phyloP scores from a whole-genome alignment of 2,329 filamentous ascomycete genomes.

The Geosmithia morbida region DNA sequence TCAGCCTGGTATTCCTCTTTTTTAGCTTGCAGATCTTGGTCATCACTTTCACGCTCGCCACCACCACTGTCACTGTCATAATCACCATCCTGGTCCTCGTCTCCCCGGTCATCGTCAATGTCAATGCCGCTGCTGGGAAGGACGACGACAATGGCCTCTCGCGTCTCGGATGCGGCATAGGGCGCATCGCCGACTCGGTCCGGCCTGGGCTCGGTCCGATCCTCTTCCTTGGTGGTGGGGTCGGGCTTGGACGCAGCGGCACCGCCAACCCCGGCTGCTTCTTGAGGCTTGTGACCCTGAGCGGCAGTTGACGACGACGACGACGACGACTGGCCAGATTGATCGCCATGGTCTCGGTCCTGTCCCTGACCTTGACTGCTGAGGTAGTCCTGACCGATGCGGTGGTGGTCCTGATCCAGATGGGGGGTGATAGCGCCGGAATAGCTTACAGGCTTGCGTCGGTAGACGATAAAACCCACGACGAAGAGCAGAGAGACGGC shows the following conservation, averaged over 20 bases:
- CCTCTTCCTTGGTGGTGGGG: too few relatives aligned
- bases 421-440: slow-evolving; percentile 2
- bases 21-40: slow-evolving; percentile 9
- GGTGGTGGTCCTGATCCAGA: not conserved
- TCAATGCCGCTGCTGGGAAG: slow-evolving; percentile 3
- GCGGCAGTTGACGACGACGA: too few relatives aligned
- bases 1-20: slow-evolving; percentile 13
- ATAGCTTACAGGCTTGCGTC: slow-evolving; percentile 11
- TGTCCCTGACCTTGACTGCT: not conserved
- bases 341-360: too few relatives aligned
- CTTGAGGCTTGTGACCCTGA: too few relatives aligned
- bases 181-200: slow-evolving; percentile 5
- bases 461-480: slow-evolving; percentile 24
- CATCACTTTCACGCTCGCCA: slow-evolving; percentile 4
- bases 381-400: not conserved
- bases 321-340: too few relatives aligned
- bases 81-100: slow-evolving; percentile 4
- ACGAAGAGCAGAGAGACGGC: slow-evolving; percentile 24
- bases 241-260: too few relatives aligned
- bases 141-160: slow-evolving; percentile 1
- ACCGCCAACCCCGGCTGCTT: too few relatives aligned
- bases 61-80: slow-evolving; percentile 2
- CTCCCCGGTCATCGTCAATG: not conserved
- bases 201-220: not conserved
- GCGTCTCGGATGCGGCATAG: slow-evolving; percentile 1